Evolutionary conservation across 345 rosid species (phyloP).

Genomic region (Boechera stricta): DNA sequence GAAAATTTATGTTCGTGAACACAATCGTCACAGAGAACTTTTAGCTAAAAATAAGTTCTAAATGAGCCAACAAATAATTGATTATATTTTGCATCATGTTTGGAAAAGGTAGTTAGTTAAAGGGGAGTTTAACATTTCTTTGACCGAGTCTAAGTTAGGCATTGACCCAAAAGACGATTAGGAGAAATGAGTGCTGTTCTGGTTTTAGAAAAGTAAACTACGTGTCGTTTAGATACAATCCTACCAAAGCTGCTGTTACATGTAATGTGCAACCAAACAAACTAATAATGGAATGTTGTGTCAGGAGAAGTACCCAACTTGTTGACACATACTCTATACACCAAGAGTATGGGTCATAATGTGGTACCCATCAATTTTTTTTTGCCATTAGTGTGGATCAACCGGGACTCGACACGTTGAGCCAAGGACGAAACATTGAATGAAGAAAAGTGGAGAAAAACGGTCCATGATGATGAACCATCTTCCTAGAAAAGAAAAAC

Average conservation of each 20-base stretch:
- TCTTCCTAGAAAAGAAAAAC: slow-evolving; percentile 21
- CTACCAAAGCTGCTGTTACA: slow-evolving; percentile 21
- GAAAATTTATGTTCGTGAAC: no score
- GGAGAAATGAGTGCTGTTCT: slow-evolving; percentile 22
- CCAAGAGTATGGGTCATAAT: slow-evolving; percentile 35
- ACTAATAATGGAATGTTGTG: slow-evolving; percentile 44
- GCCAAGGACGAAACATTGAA: slow-evolving; percentile 43
- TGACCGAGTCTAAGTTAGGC: slow-evolving; percentile 48
- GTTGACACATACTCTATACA: slow-evolving; percentile 33
- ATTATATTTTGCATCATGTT: slow-evolving; percentile 32
- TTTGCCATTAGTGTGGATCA: slow-evolving; percentile 39
- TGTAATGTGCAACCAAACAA: slow-evolving; percentile 38
- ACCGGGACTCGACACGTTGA: slow-evolving; percentile 47
- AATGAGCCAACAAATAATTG: not conserved
- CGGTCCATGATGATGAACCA: slow-evolving; percentile 44
- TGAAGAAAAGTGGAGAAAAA: slow-evolving; percentile 42
- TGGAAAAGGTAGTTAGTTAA: slow-evolving; percentile 37
- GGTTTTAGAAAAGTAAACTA: slow-evolving; percentile 15
- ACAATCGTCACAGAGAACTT: not conserved
- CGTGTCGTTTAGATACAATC: slow-evolving; percentile 30
- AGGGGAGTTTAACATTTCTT: slow-evolving; percentile 19
- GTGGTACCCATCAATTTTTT: slow-evolving; percentile 35
- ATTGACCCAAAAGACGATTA: slow-evolving; percentile 3
- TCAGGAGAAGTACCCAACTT: slow-evolving; percentile 33
- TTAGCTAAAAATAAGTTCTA: not conserved